Evolutionary conservation across 2,329 filamentous ascomycete species (phyloP), one percentile per base, ranked within the genome.

Genomic region (Aspergillus sp.): DNA sequence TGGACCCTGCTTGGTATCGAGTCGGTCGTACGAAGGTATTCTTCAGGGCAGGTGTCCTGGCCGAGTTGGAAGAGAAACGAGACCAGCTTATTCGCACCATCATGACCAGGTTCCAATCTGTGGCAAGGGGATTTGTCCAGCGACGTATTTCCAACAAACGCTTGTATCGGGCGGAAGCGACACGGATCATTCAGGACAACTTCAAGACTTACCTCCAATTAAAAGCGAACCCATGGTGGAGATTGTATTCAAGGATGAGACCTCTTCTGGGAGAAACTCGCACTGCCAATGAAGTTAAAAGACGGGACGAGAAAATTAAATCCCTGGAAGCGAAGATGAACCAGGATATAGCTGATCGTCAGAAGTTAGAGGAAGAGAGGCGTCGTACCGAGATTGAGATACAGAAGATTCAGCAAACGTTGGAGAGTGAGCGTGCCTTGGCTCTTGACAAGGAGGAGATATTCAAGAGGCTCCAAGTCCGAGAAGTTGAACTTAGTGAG

Each of bases 391-490:
- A 98, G 67, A 83, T 89, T 13, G 95, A 99, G 70, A 89, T 97
- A 70, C 86, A 93, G 67, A 88, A 91, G 32, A 91, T 98, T 50
- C 93, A 97, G 73, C 92, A 98, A 69, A 96, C 91, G 0, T 83
- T 99, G 2, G 96, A 99, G 75, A 97, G 93, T 66, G 96, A 99
- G 77, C 88, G 95, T 53, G 91, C 94, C n/a, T 83, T 99, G 45
- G 95, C 95, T 1, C 81, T 99, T 5, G 95, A 99, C 77, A 99
- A 99, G 74, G 96, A 99, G 73, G 95, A 99, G 71, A 99, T 99
- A 62, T 99, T 98, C 82, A 96, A 94, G 73, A 87, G 96, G n/a
- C 82, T 99, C 21, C 95, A 97, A 72, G 81, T 89, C 56, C 90
- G 95, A n/a, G 95, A 99, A 77, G 85, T 88, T 10, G 94, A 99